Evolutionary conservation across 106 monocot species (phyloP), one percentile per base, ranked within the genome.

Genomic region (Dactylorhiza incarnata): DNA sequence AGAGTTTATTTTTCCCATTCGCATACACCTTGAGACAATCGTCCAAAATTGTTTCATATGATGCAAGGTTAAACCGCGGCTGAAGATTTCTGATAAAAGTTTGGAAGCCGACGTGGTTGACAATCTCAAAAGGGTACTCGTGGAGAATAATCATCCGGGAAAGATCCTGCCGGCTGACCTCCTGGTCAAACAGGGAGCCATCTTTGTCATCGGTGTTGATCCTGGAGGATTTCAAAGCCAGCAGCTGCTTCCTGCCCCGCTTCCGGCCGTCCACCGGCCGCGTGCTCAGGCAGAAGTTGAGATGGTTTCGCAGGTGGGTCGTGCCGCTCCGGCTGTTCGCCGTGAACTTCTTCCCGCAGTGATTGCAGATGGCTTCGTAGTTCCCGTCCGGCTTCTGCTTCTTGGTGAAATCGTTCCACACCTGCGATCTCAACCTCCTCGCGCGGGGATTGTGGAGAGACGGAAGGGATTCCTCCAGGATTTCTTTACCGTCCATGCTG

Each of bases 381-480:
- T 74, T 82, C 0, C 93, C 93, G 45, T 93, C 93, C 9, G 80
- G 72, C 77, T 74, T 81, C 13, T 84, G 81, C 78, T 90, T 85
- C 67, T 93, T 93, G 0, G 90, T 87, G 78, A 93, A 93, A 69
- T 93, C 89, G 15, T 93, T 90, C 93, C 93, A 93, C 20, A 93
- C 93, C 12, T 85, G 71, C 16, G 93, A 93, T 47, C 93, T 77
- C 74, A 90, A 25, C 15, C 74, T 68, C 74, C 80, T 29, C 23
- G 55, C 74, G 46, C 74, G 25, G 44, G 75, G 54, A 48, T 74
- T 75, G 51, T 25, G 65, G n/a, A 53, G 53, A 4, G 80, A 44
- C 16, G 68, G 44, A 5, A 45, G 29, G 9, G 80, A 29, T 15
- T 50, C 62, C 8, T 24, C 17, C 15, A 80, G 45, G 45, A 4